These are phyloP conservation scores for Scheffersomyces segobiensis DNA, from an alignment of 1,139 yeast species.

Conservation along the genomic window DNA sequence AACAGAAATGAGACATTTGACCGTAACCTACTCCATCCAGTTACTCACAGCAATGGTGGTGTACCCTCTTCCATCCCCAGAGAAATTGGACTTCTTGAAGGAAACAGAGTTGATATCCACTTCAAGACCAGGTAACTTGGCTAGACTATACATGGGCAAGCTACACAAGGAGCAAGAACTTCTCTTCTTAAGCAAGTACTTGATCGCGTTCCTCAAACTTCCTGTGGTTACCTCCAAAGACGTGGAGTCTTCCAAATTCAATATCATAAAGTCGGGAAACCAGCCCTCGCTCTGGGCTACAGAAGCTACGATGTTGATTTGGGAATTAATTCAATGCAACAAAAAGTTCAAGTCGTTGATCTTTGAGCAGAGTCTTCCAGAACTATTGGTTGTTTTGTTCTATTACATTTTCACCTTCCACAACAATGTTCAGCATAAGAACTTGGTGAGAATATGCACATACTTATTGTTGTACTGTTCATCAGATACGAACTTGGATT, in stretches of 20 bases:
- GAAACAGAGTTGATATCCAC: constrained; percentile 21
- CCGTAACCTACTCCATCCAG: constrained; percentile 62
- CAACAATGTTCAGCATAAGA: constrained; percentile 29
- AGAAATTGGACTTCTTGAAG: constrained; percentile 46
- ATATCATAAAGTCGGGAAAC: constrained; percentile 10
- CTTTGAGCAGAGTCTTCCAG: constrained; percentile 50
- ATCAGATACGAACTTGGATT: constrained; percentile 46
- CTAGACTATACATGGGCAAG: constrained; percentile 52
- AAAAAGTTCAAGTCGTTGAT: constrained; percentile 49
- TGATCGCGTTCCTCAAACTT: constrained; percentile 46
- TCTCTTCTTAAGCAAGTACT: constrained; percentile 43
- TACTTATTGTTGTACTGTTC: constrained; percentile 64
- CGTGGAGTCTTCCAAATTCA: constrained; percentile 16
- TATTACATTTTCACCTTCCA: constrained; percentile 57
- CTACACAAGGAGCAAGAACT: constrained; percentile 57
- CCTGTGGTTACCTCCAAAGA: constrained; percentile 34
- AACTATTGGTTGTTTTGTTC: constrained; percentile 53
- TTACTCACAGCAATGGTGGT: constrained; percentile 60
- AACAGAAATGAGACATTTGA: constrained; percentile 50
- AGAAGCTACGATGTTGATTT: constrained; percentile 61
- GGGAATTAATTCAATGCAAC: constrained; percentile 82
- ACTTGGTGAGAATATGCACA: constrained; percentile 57
- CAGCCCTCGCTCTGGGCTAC: constrained; percentile 51
- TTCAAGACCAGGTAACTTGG: constrained; percentile 45
- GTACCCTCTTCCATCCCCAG: constrained; percentile 59